A percentile compares a stretch with the other conserved stretches of the same genome.
Conservation (phyloP, 2,329 filamentous ascomycete species). For the Pseudocercospora musae region DNA sequence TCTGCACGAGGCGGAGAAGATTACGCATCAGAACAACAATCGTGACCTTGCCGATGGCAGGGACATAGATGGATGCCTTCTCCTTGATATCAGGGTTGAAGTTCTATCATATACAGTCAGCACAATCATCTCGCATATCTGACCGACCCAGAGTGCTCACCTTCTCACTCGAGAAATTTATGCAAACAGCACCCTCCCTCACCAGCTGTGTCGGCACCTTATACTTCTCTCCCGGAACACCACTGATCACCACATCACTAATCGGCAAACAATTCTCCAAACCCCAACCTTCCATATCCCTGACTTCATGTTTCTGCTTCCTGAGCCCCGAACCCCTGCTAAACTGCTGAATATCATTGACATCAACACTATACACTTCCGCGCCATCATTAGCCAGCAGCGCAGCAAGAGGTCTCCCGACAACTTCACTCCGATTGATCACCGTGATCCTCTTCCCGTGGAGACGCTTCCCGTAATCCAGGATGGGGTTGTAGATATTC, state of each 20-base stretch:
- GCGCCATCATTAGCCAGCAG: conserved; percentile 94
- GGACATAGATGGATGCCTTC: conserved; percentile 94
- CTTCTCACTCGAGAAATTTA: conserved; percentile 95
- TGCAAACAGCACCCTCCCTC: conserved; percentile 90
- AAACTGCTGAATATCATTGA: conserved; percentile 88
- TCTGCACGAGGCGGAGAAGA: conserved; percentile 57
- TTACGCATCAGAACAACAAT: conserved; percentile 90
- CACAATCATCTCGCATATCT: background rate
- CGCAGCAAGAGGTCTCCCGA: conserved; percentile 86
- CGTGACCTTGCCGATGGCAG: conserved; percentile 95
- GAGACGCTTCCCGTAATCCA: conserved; percentile 87
- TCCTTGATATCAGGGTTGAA: conserved; percentile 89
- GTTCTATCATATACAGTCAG: conserved; percentile 53
- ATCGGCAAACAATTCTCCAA: conserved; percentile 78
- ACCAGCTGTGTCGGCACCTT: conserved; percentile 84
- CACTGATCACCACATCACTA: conserved; percentile 92
- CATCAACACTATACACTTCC: conserved; percentile 89
- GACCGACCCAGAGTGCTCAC: conserved; percentile 32
- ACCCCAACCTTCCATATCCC: conserved; percentile 75
- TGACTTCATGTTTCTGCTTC: conserved; percentile 80
- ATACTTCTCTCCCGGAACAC: conserved; percentile 82
- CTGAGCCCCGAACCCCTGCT: conserved; percentile 84
- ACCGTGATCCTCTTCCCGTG: conserved; percentile 94
- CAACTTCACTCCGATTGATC: conserved; percentile 94
- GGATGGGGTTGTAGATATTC: conserved; percentile 92